phyloP scores from a whole-genome alignment of 257 asterid species.

The Fraxinus anomala region DNA sequence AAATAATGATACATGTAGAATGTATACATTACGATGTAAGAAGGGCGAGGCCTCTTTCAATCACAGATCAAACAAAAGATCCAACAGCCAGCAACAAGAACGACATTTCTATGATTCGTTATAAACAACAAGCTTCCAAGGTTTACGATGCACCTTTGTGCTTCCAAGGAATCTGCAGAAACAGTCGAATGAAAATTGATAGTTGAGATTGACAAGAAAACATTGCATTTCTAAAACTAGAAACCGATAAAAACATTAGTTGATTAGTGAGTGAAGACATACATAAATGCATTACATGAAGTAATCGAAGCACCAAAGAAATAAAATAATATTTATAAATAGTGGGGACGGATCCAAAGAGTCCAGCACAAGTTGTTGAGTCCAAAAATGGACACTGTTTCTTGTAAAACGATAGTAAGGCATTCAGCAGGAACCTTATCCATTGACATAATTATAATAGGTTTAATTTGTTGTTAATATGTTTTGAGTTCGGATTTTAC shows the following conservation, averaged over 20 bases:
- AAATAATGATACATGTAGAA: background rate
- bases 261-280: background rate
- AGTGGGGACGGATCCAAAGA: background rate
- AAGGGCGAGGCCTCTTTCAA: background rate
- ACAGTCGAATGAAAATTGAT: background rate
- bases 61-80: conserved; percentile 8
- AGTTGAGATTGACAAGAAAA: background rate
- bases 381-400: background rate
- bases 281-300: background rate
- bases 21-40: background rate
- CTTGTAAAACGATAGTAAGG: background rate
- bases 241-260: background rate
- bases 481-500: no score
- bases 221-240: background rate
- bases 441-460: no score
- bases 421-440: background rate
- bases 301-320: background rate
- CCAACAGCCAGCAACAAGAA: background rate
- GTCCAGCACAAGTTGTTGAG: no score
- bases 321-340: no score
- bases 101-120: conserved; percentile 13
- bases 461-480: no score
- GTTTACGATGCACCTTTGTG: conserved; percentile 1
- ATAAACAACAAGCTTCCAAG: no score
- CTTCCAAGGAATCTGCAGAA: conserved; percentile 24